Evolutionary conservation across 176 grass and related monocot genomes (phyloP).

Genomic region (Tillandsia leiboldiana): DNA sequence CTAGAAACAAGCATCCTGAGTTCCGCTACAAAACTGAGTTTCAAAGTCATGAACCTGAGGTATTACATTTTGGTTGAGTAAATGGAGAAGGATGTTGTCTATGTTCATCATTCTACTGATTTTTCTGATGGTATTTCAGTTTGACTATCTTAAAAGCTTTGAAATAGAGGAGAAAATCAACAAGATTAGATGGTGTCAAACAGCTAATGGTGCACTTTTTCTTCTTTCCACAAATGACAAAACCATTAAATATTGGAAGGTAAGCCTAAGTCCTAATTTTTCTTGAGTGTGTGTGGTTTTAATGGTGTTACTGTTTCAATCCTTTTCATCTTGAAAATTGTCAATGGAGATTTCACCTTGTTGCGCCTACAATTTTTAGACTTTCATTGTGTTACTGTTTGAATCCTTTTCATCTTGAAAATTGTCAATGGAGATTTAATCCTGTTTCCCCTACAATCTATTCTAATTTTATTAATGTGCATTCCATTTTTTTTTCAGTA

Average conservation of each 20-base stretch:
- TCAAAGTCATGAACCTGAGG: conserved; percentile 93
- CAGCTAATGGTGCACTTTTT: conserved; percentile 53
- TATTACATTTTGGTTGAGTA: conserved; percentile 7
- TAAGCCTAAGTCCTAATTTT: conserved; percentile 19
- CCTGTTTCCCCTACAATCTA: no score
- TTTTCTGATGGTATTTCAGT: conserved; percentile 43
- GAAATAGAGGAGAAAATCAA: conserved; percentile 98
- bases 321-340: no score
- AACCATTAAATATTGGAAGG: conserved; percentile 96
- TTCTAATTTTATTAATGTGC: no score
- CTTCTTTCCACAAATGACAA: conserved; percentile 89
- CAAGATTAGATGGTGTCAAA: conserved; percentile 78
- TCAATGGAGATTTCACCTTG: no score
- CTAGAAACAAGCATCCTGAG: conserved; percentile 45
- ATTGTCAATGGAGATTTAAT: no score
- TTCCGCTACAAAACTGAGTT: conserved; percentile 89
- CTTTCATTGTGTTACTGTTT: no score
- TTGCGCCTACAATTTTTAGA: no score
- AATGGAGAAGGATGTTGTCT: not conserved
- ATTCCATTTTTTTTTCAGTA: not conserved
- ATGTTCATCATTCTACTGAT: not conserved
- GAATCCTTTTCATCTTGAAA: no score
- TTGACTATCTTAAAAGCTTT: conserved; percentile 93
- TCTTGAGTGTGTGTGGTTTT: not conserved
- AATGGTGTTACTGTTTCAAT: no score